Conservation (phyloP, 164 flowering plant species). For the Vitis cinerea region DNA sequence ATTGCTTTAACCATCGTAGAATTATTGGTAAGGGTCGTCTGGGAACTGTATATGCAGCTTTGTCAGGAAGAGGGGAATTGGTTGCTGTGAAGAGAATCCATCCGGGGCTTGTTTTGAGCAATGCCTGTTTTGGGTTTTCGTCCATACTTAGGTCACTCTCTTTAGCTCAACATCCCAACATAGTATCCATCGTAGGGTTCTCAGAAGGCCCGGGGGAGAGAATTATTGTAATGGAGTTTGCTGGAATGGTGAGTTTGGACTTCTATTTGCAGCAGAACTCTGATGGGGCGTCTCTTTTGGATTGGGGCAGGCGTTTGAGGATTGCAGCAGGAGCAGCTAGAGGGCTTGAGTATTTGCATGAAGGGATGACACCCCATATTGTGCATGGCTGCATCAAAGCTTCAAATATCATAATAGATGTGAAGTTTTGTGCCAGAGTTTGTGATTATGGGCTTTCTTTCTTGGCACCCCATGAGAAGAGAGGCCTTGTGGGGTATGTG, state of each 20-base stretch:
- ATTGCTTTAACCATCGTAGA: slow-evolving; percentile 56
- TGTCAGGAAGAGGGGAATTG: slow-evolving; percentile 29
- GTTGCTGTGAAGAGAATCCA: slow-evolving; percentile 67
- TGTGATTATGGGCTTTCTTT: slow-evolving; percentile 72
- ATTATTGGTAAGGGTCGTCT: slow-evolving; percentile 63
- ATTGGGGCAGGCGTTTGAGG: slow-evolving; percentile 53
- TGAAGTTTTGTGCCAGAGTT: slow-evolving; percentile 45
- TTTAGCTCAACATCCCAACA: slow-evolving; percentile 55
- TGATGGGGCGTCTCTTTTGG: slow-evolving; percentile 39
- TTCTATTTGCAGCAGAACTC: slow-evolving; percentile 50
- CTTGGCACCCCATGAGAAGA: slow-evolving; percentile 51
- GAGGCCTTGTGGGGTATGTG: slow-evolving; percentile 58
- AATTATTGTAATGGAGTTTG: slow-evolving; percentile 59
- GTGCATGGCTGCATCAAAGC: slow-evolving; percentile 78
- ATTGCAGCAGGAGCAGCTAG: slow-evolving; percentile 65
- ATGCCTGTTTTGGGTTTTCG: slow-evolving; percentile 64
- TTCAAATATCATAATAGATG: slow-evolving; percentile 62
- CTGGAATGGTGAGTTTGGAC: slow-evolving; percentile 57
- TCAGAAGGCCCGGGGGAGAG: slow-evolving; percentile 87
- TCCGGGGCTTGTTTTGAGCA: slow-evolving; percentile 51
- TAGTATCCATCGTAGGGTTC: slow-evolving; percentile 64
- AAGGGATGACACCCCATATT: slow-evolving; percentile 44
- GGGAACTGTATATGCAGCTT: slow-evolving; percentile 61
- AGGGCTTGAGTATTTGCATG: slow-evolving; percentile 72
- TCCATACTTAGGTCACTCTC: slow-evolving; percentile 53